Evolutionary conservation across 1,139 yeast species (phyloP), one percentile per base, ranked within the genome.

Genomic region (Suhomyces atakaporum): DNA sequence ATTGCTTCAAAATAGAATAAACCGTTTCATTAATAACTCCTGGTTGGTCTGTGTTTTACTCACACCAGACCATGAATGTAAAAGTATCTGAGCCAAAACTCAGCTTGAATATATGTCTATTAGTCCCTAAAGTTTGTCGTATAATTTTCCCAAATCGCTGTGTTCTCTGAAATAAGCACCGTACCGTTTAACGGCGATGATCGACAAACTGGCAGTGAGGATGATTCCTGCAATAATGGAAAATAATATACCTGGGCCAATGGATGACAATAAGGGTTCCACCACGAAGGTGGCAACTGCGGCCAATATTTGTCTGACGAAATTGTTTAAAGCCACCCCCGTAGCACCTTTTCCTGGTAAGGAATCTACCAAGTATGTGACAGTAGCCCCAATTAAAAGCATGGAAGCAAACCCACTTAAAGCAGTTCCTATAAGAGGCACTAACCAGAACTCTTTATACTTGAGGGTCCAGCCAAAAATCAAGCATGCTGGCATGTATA

Each of bases 311-410:
- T 81, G 85, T 50, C 96, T 70, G 25, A 83, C 67, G 42, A 88
- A 70, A 52, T 87, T 88, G 52, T 85, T 87, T 39, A 88, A 59
- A 0, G 96, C 95, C 28, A 87, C 87, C 1, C 95, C 96, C 0
- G 95, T 84, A 4, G 95, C 90, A 25, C 96, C 95, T 50, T 83
- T 74, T 0, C 95, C 95, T 0, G 96, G 96, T 34, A 88, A 68
- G 0, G 89, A 79, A 56, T 88, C 96, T 2, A 88, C 90, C 40
- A 88, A 63, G 54, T 86, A 88, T 0, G 96, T 86, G 4, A 84
- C 78, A 0, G 89, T 82, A 7, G 87, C 79, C 1, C 95, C 94
- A 46, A 86, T 85, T 6, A 85, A 79, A 60, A 87, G 76, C 95
- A 87, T 85, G 16, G 88, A 79, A 0, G 92, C 85, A 54, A 84